These are phyloP conservation scores for Penicillium sp. DNA, from an alignment of 2,329 filamentous ascomycete species.

Conservation along the genomic window DNA sequence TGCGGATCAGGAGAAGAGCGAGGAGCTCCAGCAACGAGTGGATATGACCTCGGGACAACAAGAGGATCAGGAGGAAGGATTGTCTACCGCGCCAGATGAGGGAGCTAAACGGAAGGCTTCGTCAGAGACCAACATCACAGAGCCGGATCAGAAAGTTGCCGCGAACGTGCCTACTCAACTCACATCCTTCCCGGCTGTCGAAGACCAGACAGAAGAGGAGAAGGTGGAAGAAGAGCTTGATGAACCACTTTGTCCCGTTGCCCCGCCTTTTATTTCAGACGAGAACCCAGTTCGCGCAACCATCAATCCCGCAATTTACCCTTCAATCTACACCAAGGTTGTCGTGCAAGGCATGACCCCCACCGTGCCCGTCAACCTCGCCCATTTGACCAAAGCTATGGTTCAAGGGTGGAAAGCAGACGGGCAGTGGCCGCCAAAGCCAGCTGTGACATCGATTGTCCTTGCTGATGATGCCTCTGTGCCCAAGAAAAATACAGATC, in stretches of 20 bases:
- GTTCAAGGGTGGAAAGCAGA: constrained; percentile 91
- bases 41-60: constrained; percentile 10
- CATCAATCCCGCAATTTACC: constrained; percentile 72
- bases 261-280: constrained; percentile 69
- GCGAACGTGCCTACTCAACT: constrained; percentile 38
- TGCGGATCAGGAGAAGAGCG: constrained; percentile 19
- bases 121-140: constrained; percentile 27
- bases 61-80: constrained; percentile 24
- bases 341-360: constrained; percentile 77
- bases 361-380: constrained; percentile 81
- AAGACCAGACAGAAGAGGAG: constrained; percentile 33
- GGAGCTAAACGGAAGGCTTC: constrained; percentile 27
- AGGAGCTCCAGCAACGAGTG: constrained; percentile 11
- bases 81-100: constrained; percentile 22
- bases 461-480: constrained; percentile 32
- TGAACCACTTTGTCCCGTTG: constrained; percentile 69
- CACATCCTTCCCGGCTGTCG: constrained; percentile 25
- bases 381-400: constrained; percentile 75
- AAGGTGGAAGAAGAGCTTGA: constrained; percentile 38
- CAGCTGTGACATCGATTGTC: constrained; percentile 38
- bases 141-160: constrained; percentile 37
- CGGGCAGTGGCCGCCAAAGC: constrained; percentile 83
- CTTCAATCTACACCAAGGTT: constrained; percentile 86
- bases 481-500: constrained; percentile 18
- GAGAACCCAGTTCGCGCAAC: constrained; percentile 74